Base-by-base conservation (phyloP, 371 early-diverging fungal species). In the Mucor ambiguus region DNA sequence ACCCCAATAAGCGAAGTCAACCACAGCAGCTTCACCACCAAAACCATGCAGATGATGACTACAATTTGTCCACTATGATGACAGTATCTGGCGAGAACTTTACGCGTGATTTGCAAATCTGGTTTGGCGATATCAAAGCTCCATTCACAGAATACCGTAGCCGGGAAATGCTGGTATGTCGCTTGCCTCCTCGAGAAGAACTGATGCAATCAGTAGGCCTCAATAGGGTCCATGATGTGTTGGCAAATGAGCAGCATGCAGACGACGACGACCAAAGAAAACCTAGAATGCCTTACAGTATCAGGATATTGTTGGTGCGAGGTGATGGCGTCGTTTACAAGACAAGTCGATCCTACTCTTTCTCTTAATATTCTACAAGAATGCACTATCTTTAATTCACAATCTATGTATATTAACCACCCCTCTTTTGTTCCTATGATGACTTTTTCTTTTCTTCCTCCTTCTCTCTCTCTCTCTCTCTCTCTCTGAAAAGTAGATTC, bases 241-340 rank as follows among this genome's bases (percentile, higher is more conserved):
- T 37, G 7, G 26, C 58, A 22, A 60, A 37, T 22, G 58, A 61
- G n/a, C 46, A 32, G 26, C 30, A 44, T 16, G 33, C 56, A 20
- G 35, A 35, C 38, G 54, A 52, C 22, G 60, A 52, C 10, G 59
- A 35, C 10, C 22, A 49, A 22, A 24, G 26, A 35, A 56, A 54
- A 14, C 61, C 38, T 32, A 29, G 67, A 43, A 43, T 67, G 57
- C 61, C 67, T 14, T 67, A 44, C 48, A 61, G 46, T 44, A 67
- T 87, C n/a, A 87, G 87, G 20, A 77, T 90, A 33, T 63, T 90
- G 66, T 65, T 90, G 29, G 88, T 86, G 22, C 70, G 89, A 63
- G 77, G 81, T 22, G 88, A 88, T 66, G 90, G 90, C 22, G 84
- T 88, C 58, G 79, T 90, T 63, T 90, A 80, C 63, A 86, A 85